These are phyloP conservation scores for Boletus sp. DNA, from an alignment of 768 basidiomycete genomes.

Conservation along the genomic window DNA sequence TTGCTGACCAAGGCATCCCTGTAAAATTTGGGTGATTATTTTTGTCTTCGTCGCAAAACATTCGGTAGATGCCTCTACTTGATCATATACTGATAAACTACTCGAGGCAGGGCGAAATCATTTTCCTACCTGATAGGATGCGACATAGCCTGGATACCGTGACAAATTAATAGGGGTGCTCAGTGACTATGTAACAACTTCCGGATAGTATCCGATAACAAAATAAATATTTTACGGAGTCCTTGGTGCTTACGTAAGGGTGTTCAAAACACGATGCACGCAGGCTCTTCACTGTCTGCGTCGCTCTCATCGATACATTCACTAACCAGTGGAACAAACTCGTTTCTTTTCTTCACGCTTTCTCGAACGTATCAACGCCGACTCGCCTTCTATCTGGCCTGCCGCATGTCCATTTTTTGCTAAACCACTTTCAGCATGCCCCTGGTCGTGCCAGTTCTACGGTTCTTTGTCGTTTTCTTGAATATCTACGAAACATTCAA, in stretches of 20 bases:
- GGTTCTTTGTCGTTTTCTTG: slow-evolving; percentile 66
- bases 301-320: slow-evolving; percentile 19
- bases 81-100: too few species aligned
- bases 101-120: too few species aligned
- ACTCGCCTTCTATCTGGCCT: background rate
- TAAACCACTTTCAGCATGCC: slow-evolving; percentile 46
- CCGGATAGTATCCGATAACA: background rate
- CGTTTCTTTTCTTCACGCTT: background rate
- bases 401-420: slow-evolving; percentile 10
- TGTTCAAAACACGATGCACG: slow-evolving; percentile 11
- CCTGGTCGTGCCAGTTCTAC: slow-evolving; percentile 62
- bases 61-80: too few species aligned
- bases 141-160: too few species aligned
- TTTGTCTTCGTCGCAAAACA: too few species aligned
- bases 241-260: slow-evolving; percentile 20
- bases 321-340: slow-evolving; percentile 7
- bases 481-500: slow-evolving; percentile 87
- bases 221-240: background rate
- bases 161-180: too few species aligned
- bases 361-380: slow-evolving; percentile 1
- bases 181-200: too few species aligned
- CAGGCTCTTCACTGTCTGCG: background rate
- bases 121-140: too few species aligned
- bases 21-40: too few species aligned
- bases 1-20: background rate